Percentiles rank a stretch among this genome's conserved stretches.
phyloP scores from a whole-genome alignment of 805 yeast species.

The Spencermartinsiella europaea region DNA sequence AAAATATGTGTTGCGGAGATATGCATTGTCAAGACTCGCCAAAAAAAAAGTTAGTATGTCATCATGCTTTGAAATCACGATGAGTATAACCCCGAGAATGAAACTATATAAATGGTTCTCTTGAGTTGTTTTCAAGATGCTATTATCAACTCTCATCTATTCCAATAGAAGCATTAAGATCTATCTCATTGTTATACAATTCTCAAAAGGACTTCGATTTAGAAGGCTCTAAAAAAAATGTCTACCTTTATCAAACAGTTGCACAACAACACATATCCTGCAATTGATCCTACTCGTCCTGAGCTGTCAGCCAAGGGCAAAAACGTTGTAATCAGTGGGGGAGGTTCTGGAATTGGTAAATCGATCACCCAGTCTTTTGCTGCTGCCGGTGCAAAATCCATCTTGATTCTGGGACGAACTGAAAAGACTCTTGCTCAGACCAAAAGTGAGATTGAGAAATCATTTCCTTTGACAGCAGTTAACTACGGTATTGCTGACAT shows the following conservation, averaged over 20 bases:
- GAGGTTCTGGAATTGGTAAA: constrained; percentile 1
- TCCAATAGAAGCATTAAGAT: no score
- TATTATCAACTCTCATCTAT: no score
- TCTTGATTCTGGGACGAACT: neutral
- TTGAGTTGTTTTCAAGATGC: no score
- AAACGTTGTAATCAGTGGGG: neutral
- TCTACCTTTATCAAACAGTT: neutral
- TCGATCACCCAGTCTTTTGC: neutral
- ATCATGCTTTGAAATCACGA: no score
- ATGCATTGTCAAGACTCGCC: no score
- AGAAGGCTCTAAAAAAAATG: no score
- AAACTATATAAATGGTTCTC: no score
- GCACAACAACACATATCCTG: constrained; percentile 1
- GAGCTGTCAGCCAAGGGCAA: neutral
- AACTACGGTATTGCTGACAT: neutral
- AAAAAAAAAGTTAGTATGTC: no score
- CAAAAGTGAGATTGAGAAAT: neutral
- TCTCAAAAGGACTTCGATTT: no score
- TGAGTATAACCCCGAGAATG: no score
- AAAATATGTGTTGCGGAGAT: no score
- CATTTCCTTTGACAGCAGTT: neutral
- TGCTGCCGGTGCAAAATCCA: neutral
- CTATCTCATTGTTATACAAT: no score
- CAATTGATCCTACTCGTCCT: neutral
- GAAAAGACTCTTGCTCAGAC: neutral